These are phyloP conservation scores for Peniophora sp. DNA, from an alignment of 1,284 basidiomycete species.

Conservation along the genomic window DNA sequence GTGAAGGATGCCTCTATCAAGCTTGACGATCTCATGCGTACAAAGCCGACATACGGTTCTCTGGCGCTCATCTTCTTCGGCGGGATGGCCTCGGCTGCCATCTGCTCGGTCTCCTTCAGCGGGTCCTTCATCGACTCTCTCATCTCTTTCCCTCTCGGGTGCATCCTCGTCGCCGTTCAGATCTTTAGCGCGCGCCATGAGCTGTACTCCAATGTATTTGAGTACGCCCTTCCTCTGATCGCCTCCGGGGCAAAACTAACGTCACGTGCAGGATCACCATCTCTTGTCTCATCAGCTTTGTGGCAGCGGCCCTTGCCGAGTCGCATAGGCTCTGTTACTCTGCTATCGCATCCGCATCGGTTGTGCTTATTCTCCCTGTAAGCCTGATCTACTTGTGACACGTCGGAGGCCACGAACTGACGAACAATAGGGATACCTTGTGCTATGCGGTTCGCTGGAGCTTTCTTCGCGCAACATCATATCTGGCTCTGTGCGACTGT, in stretches of 20 bases:
- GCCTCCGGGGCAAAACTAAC: not conserved
- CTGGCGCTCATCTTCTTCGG: constrained; percentile 72
- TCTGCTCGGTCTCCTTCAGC: constrained; percentile 64
- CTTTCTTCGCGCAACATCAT: constrained; percentile 74
- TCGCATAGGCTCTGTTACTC: constrained; percentile 77
- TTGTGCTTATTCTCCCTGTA: constrained; percentile 83
- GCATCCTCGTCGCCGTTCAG: constrained; percentile 69
- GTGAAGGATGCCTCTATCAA: constrained; percentile 73
- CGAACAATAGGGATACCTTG: constrained; percentile 58
- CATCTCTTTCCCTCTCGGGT: constrained; percentile 71
- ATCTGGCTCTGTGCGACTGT: constrained; percentile 81
- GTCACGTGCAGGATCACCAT: constrained; percentile 55
- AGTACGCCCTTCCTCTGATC: constrained; percentile 35
- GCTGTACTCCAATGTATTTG: constrained; percentile 82
- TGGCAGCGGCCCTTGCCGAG: constrained; percentile 72
- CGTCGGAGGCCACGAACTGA: not conserved
- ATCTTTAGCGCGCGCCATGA: constrained; percentile 71
- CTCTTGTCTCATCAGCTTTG: constrained; percentile 73
- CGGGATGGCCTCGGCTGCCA: constrained; percentile 76
- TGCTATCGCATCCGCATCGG: constrained; percentile 77
- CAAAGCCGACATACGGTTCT: constrained; percentile 52
- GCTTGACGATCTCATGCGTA: constrained; percentile 74
- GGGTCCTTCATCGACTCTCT: constrained; percentile 80
- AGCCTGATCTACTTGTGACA: constrained; percentile 16
- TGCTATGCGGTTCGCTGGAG: constrained; percentile 77